Conservation (phyloP, 2,329 filamentous ascomycete genomes). For the Thelonectria discophora region DNA sequence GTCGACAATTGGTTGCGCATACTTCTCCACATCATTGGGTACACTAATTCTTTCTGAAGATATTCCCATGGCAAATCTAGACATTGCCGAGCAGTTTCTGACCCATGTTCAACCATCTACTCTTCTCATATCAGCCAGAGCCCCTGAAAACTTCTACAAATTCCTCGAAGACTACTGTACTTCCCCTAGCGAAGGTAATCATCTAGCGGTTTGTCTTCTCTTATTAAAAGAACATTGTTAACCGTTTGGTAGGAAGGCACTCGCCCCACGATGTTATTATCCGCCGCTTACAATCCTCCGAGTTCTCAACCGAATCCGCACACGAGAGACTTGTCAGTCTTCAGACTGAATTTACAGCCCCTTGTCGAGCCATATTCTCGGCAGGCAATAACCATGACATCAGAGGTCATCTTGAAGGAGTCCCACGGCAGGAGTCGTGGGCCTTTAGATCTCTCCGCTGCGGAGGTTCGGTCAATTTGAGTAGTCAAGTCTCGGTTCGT, state of each 20-base stretch:
- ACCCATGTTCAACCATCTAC: conserved; percentile 64
- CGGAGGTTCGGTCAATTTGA: conserved; percentile 75
- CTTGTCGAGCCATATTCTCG: conserved; percentile 36
- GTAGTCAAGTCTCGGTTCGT: conserved; percentile 73
- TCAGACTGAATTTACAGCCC: conserved; percentile 20
- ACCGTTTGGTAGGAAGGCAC: conserved; percentile 14
- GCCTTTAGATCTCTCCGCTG: conserved; percentile 72
- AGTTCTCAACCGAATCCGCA: conserved; percentile 76
- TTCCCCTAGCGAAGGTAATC: conserved; percentile 23
- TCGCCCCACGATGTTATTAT: conserved; percentile 51
- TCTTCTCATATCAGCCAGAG: conserved; percentile 61
- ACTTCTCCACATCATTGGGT: conserved; percentile 77
- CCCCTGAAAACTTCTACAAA: conserved; percentile 51
- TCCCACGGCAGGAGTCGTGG: conserved; percentile 55
- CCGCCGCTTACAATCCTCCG: conserved; percentile 73
- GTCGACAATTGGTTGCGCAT: conserved; percentile 81
- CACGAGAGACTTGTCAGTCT: conserved; percentile 69
- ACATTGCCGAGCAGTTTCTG: conserved; percentile 70
- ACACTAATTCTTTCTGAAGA: conserved; percentile 82
- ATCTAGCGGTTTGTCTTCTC: neutral
- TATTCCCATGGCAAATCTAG: conserved; percentile 71
- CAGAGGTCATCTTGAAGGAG: conserved; percentile 52
- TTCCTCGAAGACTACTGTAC: conserved; percentile 41
- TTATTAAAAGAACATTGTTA: neutral
- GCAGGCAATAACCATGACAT: conserved; percentile 15